These are phyloP conservation scores for Tricholoma matsutake DNA, from an alignment of 768 basidiomycete species.

Conservation along the genomic window DNA sequence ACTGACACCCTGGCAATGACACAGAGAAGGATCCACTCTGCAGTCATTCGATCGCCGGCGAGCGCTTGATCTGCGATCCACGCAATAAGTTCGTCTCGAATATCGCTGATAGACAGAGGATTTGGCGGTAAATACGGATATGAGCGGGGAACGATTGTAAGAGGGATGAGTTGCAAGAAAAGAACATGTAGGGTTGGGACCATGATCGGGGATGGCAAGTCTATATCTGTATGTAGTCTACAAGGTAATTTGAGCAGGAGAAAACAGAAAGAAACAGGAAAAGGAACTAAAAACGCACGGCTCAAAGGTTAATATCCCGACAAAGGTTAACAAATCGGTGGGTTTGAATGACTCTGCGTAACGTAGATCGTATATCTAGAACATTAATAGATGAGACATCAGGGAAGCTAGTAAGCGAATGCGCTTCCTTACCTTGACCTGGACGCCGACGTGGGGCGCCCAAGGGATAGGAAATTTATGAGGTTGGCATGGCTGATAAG, in stretches of 20 bases:
- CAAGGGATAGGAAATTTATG: slow-evolving; percentile 66
- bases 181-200: slow-evolving; percentile 73
- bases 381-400: background rate
- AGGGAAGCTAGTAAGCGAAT: slow-evolving; percentile 2
- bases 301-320: slow-evolving; percentile 71
- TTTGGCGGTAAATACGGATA: slow-evolving; percentile 29
- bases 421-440: slow-evolving; percentile 54
- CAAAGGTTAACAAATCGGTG: slow-evolving; percentile 64
- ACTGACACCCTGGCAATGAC: slow-evolving; percentile 63
- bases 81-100: slow-evolving; percentile 54
- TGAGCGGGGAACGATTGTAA: slow-evolving; percentile 35
- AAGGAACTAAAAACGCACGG: slow-evolving; percentile 37
- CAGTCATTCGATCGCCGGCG: slow-evolving; percentile 63
- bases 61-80: slow-evolving; percentile 76
- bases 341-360: slow-evolving; percentile 47
- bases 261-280: background rate
- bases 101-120: slow-evolving; percentile 9
- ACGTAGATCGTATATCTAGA: slow-evolving; percentile 57
- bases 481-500: slow-evolving; percentile 23
- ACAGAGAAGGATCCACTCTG: slow-evolving; percentile 72
- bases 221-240: slow-evolving; percentile 40
- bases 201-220: slow-evolving; percentile 31
- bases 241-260: slow-evolving; percentile 9
- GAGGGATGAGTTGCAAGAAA: slow-evolving; percentile 42
- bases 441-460: slow-evolving; percentile 59